phyloP scores from a whole-genome alignment of 768 basidiomycete genomes.

The Serendipita indica region DNA sequence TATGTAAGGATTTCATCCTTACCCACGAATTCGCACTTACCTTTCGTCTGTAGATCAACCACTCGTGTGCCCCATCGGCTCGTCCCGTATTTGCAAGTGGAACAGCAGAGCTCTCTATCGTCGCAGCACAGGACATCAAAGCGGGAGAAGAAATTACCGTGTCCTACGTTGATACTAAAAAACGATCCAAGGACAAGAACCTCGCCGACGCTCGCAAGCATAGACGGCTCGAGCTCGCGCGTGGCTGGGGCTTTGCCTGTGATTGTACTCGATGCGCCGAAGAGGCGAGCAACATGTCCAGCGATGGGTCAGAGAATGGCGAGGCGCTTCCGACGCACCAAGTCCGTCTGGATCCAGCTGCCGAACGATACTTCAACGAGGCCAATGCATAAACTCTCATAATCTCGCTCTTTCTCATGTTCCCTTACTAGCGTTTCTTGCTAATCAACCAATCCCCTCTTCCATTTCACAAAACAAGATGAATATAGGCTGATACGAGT shows the following conservation, averaged over 20 bases:
- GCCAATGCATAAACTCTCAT: too few relatives aligned
- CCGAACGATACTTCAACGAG: neutral
- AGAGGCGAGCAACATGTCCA: slow-evolving; percentile 27
- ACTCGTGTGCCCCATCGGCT: slow-evolving; percentile 60
- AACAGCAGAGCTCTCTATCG: slow-evolving; percentile 52
- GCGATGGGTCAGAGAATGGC: neutral
- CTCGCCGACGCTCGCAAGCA: slow-evolving; percentile 41
- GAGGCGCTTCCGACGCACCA: neutral
- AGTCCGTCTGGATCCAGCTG: neutral
- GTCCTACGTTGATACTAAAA: slow-evolving; percentile 55
- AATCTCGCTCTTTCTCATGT: too few relatives aligned
- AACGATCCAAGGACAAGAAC: slow-evolving; percentile 32
- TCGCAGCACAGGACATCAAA: slow-evolving; percentile 51
- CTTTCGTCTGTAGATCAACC: slow-evolving; percentile 33
- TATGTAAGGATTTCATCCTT: slow-evolving; percentile 32
- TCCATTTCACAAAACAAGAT: too few relatives aligned
- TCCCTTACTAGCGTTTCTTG: too few relatives aligned
- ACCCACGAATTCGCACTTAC: neutral
- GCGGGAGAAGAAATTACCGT: slow-evolving; percentile 64
- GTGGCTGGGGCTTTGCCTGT: slow-evolving; percentile 75
- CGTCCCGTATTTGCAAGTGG: slow-evolving; percentile 50
- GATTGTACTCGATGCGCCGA: slow-evolving; percentile 46
- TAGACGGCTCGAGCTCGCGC: slow-evolving; percentile 55
- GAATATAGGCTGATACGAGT: too few relatives aligned
- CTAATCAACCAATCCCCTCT: too few relatives aligned